Conservation (phyloP, 495 filamentous ascomycete genomes). For the Niebla homalea region DNA sequence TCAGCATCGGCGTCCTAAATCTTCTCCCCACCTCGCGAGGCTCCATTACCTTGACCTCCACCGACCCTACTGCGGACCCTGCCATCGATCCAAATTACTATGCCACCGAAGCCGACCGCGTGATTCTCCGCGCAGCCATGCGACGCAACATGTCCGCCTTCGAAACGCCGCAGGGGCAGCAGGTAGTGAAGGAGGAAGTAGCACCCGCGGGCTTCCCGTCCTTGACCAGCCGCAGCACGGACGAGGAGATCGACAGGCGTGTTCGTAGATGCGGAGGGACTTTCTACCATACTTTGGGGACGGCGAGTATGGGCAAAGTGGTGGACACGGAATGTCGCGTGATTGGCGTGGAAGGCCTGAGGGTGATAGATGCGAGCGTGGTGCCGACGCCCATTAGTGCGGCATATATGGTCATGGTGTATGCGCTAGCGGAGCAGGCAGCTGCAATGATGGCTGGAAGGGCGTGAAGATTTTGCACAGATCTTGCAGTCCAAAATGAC, state of each 20-base stretch:
- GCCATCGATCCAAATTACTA: slow-evolving; percentile 32
- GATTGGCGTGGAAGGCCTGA: slow-evolving; percentile 13
- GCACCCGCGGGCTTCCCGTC: background rate
- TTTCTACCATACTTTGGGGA: slow-evolving; percentile 1
- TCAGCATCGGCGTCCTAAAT: slow-evolving; percentile 21
- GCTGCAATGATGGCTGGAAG: slow-evolving; percentile 12
- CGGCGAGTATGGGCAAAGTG: slow-evolving; percentile 14
- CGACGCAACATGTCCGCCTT: background rate
- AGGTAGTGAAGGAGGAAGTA: background rate
- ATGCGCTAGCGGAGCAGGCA: slow-evolving; percentile 20
- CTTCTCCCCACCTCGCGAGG: slow-evolving; percentile 30
- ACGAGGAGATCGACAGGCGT: slow-evolving; percentile 4
- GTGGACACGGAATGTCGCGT: slow-evolving; percentile 18
- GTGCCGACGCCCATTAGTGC: slow-evolving; percentile 15
- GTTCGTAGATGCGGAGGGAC: background rate
- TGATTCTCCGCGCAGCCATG: background rate
- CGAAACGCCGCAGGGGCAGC: background rate
- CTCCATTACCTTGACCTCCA: slow-evolving; percentile 25
- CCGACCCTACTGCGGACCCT: slow-evolving; percentile 19
- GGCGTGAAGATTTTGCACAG: too few relatives aligned
- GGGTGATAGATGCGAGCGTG: slow-evolving; percentile 20
- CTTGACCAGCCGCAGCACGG: background rate
- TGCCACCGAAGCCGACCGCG: slow-evolving; percentile 19
- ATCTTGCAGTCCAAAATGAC: too few relatives aligned
- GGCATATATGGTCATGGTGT: slow-evolving; percentile 15